Percentiles rank a stretch among this genome's conserved stretches.
These are phyloP conservation scores for Odontarrhena argentea DNA, from an alignment of 345 rosid genomes.

Conservation along the genomic window DNA sequence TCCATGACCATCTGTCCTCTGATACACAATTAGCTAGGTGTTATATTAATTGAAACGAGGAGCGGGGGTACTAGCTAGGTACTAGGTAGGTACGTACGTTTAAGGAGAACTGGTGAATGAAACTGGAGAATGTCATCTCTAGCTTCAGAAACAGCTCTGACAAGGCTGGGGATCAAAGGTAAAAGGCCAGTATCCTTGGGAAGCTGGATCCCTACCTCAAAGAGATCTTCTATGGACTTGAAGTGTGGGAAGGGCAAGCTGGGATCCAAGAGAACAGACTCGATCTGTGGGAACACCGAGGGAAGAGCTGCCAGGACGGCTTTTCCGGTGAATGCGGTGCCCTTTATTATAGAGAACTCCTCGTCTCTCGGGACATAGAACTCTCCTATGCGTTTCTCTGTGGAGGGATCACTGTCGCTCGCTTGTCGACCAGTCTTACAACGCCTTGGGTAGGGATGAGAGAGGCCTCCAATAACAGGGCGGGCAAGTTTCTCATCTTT, in stretches of 20 bases:
- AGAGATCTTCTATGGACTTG: conserved; percentile 62
- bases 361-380: conserved; percentile 85
- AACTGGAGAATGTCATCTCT: conserved; percentile 54
- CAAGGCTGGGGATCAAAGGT: conserved; percentile 55
- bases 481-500: conserved; percentile 18
- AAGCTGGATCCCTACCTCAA: conserved; percentile 61
- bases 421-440: conserved; percentile 56
- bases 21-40: conserved; percentile 2
- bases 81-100: conserved; percentile 37
- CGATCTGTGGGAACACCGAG: conserved; percentile 58
- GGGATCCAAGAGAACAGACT: conserved; percentile 46
- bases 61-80: too few species aligned
- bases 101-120: conserved; percentile 53
- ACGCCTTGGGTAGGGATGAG: conserved; percentile 59
- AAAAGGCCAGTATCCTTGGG: conserved; percentile 43
- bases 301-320: conserved; percentile 59
- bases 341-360: conserved; percentile 59
- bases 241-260: conserved; percentile 62
- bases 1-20: conserved; percentile 81
- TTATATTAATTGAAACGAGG: too few species aligned
- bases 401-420: conserved; percentile 31
- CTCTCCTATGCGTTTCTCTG: conserved; percentile 48
- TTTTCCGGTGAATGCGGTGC: conserved; percentile 57
- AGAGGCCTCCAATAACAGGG: conserved; percentile 38
- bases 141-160: conserved; percentile 48